Evolutionary conservation across 495 filamentous ascomycete species (phyloP).

Genomic region (Hypoxylon rickii): DNA sequence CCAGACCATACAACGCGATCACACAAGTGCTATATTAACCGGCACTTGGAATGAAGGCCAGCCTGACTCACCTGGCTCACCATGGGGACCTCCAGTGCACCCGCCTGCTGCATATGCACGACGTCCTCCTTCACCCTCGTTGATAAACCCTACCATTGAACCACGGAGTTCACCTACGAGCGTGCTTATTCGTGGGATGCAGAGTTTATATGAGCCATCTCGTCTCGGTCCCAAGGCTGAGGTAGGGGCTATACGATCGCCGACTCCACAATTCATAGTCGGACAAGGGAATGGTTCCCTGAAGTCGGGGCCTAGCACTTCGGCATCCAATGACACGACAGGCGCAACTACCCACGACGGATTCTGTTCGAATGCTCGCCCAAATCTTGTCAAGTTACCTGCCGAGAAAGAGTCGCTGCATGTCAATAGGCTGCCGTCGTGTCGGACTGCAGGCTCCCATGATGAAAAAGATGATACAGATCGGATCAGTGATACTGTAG

Average conservation of each 20-base stretch:
- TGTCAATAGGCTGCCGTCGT: background rate
- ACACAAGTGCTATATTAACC: slow-evolving; percentile 56
- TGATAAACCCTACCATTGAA: background rate
- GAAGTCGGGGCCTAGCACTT: slow-evolving; percentile 3
- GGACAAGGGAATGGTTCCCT: slow-evolving; percentile 4
- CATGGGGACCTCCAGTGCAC: slow-evolving; percentile 9
- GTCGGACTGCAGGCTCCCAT: background rate
- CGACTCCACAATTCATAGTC: background rate
- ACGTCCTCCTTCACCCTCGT: background rate
- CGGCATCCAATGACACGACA: background rate
- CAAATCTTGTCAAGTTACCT: background rate
- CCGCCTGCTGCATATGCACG: background rate
- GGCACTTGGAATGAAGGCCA: slow-evolving; percentile 66
- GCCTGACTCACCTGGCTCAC: slow-evolving; percentile 50
- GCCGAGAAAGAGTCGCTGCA: background rate
- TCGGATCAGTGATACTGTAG: slow-evolving; percentile 86
- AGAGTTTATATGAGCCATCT: slow-evolving; percentile 20
- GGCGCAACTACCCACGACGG: slow-evolving; percentile 22
- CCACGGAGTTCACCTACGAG: slow-evolving; percentile 8
- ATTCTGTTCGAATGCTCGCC: background rate
- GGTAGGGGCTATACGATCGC: background rate
- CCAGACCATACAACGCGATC: slow-evolving; percentile 44
- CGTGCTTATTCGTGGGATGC: slow-evolving; percentile 8
- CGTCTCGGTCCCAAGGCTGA: slow-evolving; percentile 1
- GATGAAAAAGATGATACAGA: slow-evolving; percentile 46